A percentile compares a stretch with the other conserved stretches of the same genome.
Evolutionary conservation across 2,329 filamentous ascomycete species (phyloP).

Genomic region (Neonectria punicea): DNA sequence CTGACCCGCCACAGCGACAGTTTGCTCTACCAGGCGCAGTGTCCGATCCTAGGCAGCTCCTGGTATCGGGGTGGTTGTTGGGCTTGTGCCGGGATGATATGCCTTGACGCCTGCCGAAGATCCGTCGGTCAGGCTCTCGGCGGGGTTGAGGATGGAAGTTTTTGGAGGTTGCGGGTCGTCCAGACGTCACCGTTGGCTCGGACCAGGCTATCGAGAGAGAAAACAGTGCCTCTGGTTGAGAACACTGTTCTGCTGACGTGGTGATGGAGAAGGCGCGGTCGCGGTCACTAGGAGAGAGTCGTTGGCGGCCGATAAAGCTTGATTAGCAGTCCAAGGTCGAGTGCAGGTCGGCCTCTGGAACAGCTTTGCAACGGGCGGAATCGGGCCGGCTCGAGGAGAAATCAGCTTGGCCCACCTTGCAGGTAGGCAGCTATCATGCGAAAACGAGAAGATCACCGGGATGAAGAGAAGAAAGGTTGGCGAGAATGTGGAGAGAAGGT

Average conservation of each 20-base stretch:
- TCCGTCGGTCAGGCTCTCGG: slow-evolving; percentile 25
- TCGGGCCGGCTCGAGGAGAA: slow-evolving; percentile 22
- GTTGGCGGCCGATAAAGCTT: slow-evolving; percentile 38
- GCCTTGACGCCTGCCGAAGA: slow-evolving; percentile 11
- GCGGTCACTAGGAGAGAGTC: slow-evolving; percentile 28
- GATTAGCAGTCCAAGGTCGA: slow-evolving; percentile 47
- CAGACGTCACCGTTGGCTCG: slow-evolving; percentile 3
- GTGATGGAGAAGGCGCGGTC: slow-evolving; percentile 1
- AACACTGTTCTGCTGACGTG: neutral
- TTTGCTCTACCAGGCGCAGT: slow-evolving; percentile 48
- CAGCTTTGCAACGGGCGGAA: slow-evolving; percentile 46
- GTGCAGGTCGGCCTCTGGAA: slow-evolving; percentile 54
- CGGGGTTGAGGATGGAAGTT: slow-evolving; percentile 21
- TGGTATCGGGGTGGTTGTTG: slow-evolving; percentile 9
- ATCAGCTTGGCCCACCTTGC: slow-evolving; percentile 17
- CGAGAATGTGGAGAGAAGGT: slow-evolving; percentile 45
- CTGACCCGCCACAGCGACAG: slow-evolving; percentile 52
- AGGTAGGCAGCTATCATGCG: slow-evolving; percentile 25
- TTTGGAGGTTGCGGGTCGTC: slow-evolving; percentile 10
- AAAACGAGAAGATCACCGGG: slow-evolving; percentile 29
- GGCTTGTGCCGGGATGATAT: slow-evolving; percentile 13
- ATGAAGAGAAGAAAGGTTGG: slow-evolving; percentile 37
- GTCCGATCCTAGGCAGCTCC: slow-evolving; percentile 48
- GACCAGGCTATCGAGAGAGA: neutral
- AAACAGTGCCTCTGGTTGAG: neutral